A percentile compares a stretch with the other conserved stretches of the same genome.
Conservation (phyloP, 257 asterid genomes). For the Petrea volubilis region DNA sequence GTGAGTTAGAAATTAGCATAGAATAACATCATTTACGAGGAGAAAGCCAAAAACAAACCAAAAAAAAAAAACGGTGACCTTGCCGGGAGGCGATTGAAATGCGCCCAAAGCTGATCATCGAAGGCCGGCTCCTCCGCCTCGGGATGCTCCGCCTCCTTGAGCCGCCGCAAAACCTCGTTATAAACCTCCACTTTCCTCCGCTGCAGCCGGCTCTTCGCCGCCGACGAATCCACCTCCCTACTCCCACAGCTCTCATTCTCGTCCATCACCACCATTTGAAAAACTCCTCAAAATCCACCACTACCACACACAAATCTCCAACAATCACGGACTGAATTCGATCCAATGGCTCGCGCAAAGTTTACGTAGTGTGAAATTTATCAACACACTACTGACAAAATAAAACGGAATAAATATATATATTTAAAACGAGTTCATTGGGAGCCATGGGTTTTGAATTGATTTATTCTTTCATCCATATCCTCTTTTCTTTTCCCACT, state of each 20-base stretch:
- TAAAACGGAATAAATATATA: not conserved
- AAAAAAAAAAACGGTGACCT: slow-evolving; percentile 45
- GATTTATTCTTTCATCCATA: slow-evolving; percentile 28
- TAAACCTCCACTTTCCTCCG: slow-evolving; percentile 63
- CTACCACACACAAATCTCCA: slow-evolving; percentile 7
- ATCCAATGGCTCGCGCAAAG: slow-evolving; percentile 20
- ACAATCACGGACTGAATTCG: slow-evolving; percentile 10
- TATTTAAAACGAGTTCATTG: not conserved
- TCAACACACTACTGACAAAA: not conserved
- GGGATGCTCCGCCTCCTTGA: slow-evolving; percentile 45
- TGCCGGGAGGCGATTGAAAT: slow-evolving; percentile 74
- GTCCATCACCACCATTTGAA: slow-evolving; percentile 53
- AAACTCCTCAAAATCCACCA: not conserved
- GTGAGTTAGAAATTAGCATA: not conserved
- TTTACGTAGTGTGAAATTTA: slow-evolving; percentile 14
- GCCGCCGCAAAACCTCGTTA: slow-evolving; percentile 72
- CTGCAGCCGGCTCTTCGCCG: slow-evolving; percentile 37
- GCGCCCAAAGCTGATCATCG: slow-evolving; percentile 70
- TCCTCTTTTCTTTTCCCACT: not conserved
- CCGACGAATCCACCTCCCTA: slow-evolving; percentile 44
- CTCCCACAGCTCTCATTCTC: slow-evolving; percentile 71
- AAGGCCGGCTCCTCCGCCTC: slow-evolving; percentile 55
- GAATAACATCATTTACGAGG: not conserved
- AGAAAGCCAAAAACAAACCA: too few relatives aligned
- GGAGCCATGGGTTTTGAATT: slow-evolving; percentile 24